Conservation (phyloP, 2,329 filamentous ascomycete genomes). For the Colletotrichum endophyticum region DNA sequence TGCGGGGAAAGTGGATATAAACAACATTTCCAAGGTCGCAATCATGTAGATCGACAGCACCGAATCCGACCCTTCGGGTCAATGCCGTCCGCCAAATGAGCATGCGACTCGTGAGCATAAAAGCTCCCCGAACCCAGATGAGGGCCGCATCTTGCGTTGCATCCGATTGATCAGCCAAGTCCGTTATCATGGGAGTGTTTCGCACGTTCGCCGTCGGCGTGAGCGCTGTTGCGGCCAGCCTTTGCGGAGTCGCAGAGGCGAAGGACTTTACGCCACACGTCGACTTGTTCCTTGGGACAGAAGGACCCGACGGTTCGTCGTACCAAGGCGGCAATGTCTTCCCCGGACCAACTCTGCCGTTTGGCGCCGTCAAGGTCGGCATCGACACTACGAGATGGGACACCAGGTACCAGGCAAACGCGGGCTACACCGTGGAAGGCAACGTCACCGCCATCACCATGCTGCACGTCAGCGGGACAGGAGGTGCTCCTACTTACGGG, state of each 20-base stretch:
- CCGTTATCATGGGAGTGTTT: background rate
- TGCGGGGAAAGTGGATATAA: slow-evolving; percentile 15
- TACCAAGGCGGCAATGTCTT: slow-evolving; percentile 51
- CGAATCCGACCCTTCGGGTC: background rate
- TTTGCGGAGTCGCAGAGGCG: background rate
- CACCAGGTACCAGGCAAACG: slow-evolving; percentile 31
- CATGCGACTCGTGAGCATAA: background rate
- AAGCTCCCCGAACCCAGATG: background rate
- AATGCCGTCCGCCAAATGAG: background rate
- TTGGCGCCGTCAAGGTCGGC: slow-evolving; percentile 49
- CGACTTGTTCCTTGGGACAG: slow-evolving; percentile 54
- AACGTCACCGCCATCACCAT: slow-evolving; percentile 55
- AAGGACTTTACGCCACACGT: slow-evolving; percentile 32
- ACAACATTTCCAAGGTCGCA: background rate
- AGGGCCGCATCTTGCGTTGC: background rate
- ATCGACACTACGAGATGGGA: slow-evolving; percentile 39
- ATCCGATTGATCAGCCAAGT: background rate
- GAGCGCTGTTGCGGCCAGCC: background rate
- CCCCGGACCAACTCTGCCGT: slow-evolving; percentile 46
- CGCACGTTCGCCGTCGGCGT: background rate
- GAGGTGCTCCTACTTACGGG: slow-evolving; percentile 64
- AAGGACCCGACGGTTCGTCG: slow-evolving; percentile 47
- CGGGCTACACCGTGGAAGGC: slow-evolving; percentile 43
- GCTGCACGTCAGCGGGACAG: slow-evolving; percentile 62
- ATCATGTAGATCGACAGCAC: background rate